Conservation (phyloP, 495 filamentous ascomycete genomes). For the Elaphomyces granulatus region DNA sequence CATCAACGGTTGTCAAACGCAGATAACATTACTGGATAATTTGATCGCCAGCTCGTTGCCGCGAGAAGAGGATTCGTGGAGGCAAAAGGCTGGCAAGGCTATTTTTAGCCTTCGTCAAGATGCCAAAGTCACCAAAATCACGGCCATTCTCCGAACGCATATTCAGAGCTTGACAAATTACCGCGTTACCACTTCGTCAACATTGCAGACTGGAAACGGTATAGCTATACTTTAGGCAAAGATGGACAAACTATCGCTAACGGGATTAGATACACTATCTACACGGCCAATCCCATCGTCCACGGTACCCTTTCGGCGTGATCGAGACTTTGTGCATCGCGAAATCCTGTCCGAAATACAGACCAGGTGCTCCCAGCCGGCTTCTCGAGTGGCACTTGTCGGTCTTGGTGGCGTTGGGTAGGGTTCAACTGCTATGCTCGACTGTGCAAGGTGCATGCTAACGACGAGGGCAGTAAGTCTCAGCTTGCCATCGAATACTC, state of each 20-base stretch:
- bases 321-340: conserved; percentile 12
- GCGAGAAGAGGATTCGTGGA: conserved; percentile 6
- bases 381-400: conserved; percentile 20
- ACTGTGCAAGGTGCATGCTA: no score
- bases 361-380: conserved; percentile 3
- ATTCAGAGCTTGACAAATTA: conserved; percentile 13
- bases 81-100: conserved; percentile 11
- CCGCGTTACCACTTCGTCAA: conserved; percentile 1
- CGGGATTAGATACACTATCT: no score
- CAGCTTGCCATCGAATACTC: conserved; percentile 35
- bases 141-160: conserved; percentile 8
- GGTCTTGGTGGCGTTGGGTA: conserved; percentile 36
- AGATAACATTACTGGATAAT: conserved; percentile 10
- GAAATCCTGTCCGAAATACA: conserved; percentile 9
- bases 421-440: no score
- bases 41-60: conserved; percentile 10
- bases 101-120: conserved; percentile 14
- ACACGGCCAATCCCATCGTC: conserved; percentile 5
- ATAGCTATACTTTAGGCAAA: no score
- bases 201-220: conserved; percentile 1
- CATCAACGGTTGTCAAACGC: conserved; percentile 11
- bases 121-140: conserved; percentile 14
- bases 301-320: conserved; percentile 10
- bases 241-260: no score
- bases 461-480: no score